Evolutionary conservation across 2,329 filamentous ascomycete species (phyloP).

Genomic region (Daldinia sp.): DNA sequence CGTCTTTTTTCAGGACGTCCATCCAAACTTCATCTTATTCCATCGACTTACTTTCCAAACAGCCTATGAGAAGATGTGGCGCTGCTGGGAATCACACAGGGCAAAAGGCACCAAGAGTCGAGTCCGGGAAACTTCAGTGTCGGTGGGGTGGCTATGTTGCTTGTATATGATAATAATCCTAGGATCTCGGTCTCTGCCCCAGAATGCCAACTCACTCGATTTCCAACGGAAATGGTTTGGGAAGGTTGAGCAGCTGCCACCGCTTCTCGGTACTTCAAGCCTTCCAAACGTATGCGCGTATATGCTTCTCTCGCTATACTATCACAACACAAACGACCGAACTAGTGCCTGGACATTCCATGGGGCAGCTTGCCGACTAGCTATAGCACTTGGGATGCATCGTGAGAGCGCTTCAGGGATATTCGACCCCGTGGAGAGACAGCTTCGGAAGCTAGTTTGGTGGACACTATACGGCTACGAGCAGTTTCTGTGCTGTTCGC

Average conservation of each 20-base stretch:
- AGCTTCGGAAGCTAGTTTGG: conserved; percentile 50
- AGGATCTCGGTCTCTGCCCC: conserved; percentile 55
- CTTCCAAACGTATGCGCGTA: conserved; percentile 58
- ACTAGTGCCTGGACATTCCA: conserved; percentile 57
- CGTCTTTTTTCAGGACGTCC: conserved; percentile 56
- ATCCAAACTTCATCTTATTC: conserved; percentile 56
- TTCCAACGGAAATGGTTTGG: conserved; percentile 53
- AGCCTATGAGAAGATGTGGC: conserved; percentile 55
- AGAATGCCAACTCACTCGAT: conserved; percentile 48
- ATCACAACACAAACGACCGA: conserved; percentile 57
- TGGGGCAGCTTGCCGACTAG: conserved; percentile 57
- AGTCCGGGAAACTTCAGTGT: conserved; percentile 50
- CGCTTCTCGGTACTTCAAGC: conserved; percentile 54
- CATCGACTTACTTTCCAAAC: conserved; percentile 56
- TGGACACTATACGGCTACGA: conserved; percentile 53
- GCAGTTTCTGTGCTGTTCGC: conserved; percentile 50
- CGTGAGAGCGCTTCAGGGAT: conserved; percentile 55
- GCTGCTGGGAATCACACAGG: conserved; percentile 36
- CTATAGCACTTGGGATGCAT: conserved; percentile 59
- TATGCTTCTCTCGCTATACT: conserved; percentile 56
- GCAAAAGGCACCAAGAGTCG: conserved; percentile 27
- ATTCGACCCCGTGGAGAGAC: conserved; percentile 50
- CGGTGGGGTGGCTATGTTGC: conserved; percentile 57
- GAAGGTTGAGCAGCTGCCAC: conserved; percentile 52
- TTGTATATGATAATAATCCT: conserved; percentile 57